These are phyloP conservation scores for Spergularia bocconei DNA, from an alignment of 148 eudicot genomes.

Conservation along the genomic window DNA sequence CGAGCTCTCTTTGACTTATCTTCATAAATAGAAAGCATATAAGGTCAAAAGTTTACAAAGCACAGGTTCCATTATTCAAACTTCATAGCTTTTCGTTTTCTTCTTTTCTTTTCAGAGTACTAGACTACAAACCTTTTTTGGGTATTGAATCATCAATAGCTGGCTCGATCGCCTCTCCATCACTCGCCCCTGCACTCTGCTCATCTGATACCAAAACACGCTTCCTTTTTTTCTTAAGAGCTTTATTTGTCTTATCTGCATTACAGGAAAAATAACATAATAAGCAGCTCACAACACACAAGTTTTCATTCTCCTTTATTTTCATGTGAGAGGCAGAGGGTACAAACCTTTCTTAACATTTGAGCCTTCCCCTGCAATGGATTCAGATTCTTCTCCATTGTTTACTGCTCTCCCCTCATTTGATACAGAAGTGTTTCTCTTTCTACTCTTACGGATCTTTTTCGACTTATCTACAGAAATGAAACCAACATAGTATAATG, in stretches of 20 bases:
- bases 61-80: conserved; percentile 2
- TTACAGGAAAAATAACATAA: not conserved
- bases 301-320: not conserved
- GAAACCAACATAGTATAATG: not conserved
- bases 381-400: conserved; percentile 2
- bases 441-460: conserved; percentile 23
- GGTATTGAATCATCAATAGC: conserved; percentile 3
- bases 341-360: conserved; percentile 21
- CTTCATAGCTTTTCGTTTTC: not conserved
- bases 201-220: conserved; percentile 9
- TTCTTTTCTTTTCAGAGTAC: not conserved
- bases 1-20: conserved; percentile 47
- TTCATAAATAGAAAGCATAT: conserved; percentile 24
- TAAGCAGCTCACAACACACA: not conserved
- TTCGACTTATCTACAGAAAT: conserved; percentile 23
- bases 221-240: conserved; percentile 22
- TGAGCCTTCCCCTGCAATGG: not conserved
- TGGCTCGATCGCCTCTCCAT: conserved; percentile 12
- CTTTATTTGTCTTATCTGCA: conserved; percentile 25
- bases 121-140: conserved; percentile 20
- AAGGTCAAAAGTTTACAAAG: not conserved
- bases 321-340: not conserved
- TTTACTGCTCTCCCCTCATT: conserved; percentile 2
- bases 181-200: conserved; percentile 7
- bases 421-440: conserved; percentile 2